These are phyloP conservation scores for Talaromyces verruculosus DNA, from an alignment of 2,329 filamentous ascomycete species.

Conservation along the genomic window DNA sequence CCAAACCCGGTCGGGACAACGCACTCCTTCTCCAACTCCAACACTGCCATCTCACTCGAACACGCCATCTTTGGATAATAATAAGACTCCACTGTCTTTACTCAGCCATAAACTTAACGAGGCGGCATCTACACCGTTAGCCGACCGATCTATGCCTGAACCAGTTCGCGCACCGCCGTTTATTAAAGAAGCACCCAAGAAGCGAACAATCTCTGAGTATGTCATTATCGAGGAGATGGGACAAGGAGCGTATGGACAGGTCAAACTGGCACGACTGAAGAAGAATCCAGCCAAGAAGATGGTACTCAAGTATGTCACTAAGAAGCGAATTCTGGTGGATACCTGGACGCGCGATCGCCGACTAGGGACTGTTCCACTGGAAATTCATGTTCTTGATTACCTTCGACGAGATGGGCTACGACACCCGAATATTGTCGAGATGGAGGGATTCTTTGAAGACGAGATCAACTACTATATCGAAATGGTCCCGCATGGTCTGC, in stretches of 20 bases:
- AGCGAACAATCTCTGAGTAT: constrained; percentile 88
- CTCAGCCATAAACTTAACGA: constrained; percentile 54
- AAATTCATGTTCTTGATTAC: constrained; percentile 96
- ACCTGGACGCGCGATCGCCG: constrained; percentile 95
- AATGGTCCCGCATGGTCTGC: constrained; percentile 88
- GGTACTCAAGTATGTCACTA: constrained; percentile 97
- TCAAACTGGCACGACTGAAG: constrained; percentile 89
- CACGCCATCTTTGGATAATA: constrained; percentile 34
- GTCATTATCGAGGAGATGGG: constrained; percentile 96
- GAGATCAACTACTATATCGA: constrained; percentile 93
- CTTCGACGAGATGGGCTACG: constrained; percentile 69
- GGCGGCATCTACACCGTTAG: constrained; percentile 49
- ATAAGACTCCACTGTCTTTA: constrained; percentile 46
- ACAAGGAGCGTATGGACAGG: constrained; percentile 94
- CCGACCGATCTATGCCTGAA: constrained; percentile 42
- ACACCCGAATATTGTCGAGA: constrained; percentile 67
- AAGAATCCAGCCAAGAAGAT: constrained; percentile 73
- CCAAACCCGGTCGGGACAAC: constrained; percentile 76
- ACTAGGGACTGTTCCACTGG: constrained; percentile 89
- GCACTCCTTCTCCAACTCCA: constrained; percentile 42
- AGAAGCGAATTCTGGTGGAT: constrained; percentile 92
- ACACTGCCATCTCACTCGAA: constrained; percentile 27
- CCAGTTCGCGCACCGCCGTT: constrained; percentile 32
- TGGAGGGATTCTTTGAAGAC: constrained; percentile 67
- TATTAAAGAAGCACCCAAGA: constrained; percentile 49